Evolutionary conservation across 495 filamentous ascomycete genomes (phyloP).

Genomic region (Hypomontagnella submonticulosa): DNA sequence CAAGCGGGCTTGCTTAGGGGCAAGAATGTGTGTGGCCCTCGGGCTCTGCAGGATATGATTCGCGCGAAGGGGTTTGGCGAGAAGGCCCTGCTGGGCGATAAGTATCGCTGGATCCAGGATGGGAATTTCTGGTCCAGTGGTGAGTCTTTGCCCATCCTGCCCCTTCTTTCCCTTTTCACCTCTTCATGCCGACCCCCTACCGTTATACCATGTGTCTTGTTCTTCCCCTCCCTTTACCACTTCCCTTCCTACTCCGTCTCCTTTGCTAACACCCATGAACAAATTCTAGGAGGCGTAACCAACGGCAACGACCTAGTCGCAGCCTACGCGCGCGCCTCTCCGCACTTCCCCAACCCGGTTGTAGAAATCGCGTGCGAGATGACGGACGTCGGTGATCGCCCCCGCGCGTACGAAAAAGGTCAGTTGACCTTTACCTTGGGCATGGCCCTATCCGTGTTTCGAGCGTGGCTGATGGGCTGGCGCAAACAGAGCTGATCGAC

Average conservation of each 20-base stretch:
- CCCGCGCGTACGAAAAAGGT: slow-evolving; percentile 55
- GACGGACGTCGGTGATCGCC: slow-evolving; percentile 63
- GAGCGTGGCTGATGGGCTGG: slow-evolving; percentile 28
- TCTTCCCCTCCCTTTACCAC: not conserved
- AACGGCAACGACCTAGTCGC: slow-evolving; percentile 72
- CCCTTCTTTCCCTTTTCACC: slow-evolving; percentile 5
- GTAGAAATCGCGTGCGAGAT: slow-evolving; percentile 60
- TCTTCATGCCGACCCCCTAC: not conserved
- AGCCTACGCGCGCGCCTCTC: slow-evolving; percentile 60
- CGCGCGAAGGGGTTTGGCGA: slow-evolving; percentile 57
- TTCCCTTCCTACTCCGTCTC: not conserved
- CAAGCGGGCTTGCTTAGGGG: slow-evolving; percentile 63
- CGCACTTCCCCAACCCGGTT: slow-evolving; percentile 56
- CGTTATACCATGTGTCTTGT: not conserved
- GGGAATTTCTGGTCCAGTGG: slow-evolving; percentile 71
- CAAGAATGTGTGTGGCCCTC: slow-evolving; percentile 61
- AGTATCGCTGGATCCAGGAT: slow-evolving; percentile 62
- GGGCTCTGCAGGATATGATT: slow-evolving; percentile 59
- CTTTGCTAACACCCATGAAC: not conserved
- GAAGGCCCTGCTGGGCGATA: slow-evolving; percentile 57
- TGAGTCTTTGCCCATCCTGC: slow-evolving; percentile 50
- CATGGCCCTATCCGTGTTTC: slow-evolving; percentile 39
- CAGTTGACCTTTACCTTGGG: slow-evolving; percentile 45
- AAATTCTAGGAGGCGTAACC: slow-evolving; percentile 64
- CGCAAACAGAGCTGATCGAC: slow-evolving; percentile 8